Percentiles rank a stretch among this genome's conserved stretches.
Conservation (phyloP, 2,329 filamentous ascomycete genomes). For the Metarhizium album region DNA sequence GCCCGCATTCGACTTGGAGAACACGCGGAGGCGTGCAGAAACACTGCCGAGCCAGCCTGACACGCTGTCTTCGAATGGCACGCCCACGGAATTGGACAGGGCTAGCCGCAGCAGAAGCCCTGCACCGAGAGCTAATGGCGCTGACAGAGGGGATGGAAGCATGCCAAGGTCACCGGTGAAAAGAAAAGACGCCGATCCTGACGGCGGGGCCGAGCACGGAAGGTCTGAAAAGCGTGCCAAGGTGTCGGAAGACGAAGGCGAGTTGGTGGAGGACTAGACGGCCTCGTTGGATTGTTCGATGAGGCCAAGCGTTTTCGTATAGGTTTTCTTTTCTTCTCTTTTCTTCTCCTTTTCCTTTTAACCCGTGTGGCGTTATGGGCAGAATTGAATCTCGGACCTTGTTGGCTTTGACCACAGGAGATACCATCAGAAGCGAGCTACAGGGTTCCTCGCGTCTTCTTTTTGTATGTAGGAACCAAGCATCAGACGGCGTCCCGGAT, state of each 20-base stretch:
- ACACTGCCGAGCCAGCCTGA: slow-evolving; percentile 29
- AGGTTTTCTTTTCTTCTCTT: no score
- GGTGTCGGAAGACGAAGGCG: slow-evolving; percentile 38
- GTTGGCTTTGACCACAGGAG: background rate
- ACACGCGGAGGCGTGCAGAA: slow-evolving; percentile 40
- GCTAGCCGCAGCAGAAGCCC: slow-evolving; percentile 43
- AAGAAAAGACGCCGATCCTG: slow-evolving; percentile 29
- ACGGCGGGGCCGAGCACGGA: slow-evolving; percentile 20
- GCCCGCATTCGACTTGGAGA: slow-evolving; percentile 45
- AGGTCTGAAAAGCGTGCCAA: slow-evolving; percentile 33
- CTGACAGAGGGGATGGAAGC: slow-evolving; percentile 15
- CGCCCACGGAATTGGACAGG: slow-evolving; percentile 36
- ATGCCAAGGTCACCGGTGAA: slow-evolving; percentile 27
- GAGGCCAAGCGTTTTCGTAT: background rate
- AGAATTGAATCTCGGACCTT: background rate
- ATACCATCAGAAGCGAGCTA: background rate
- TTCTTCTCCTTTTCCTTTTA: background rate
- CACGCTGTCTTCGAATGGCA: slow-evolving; percentile 36
- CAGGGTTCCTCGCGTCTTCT: background rate
- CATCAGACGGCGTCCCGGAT: slow-evolving; percentile 5
- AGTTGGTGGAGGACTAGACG: slow-evolving; percentile 27
- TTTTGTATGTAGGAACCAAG: background rate
- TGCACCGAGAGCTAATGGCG: slow-evolving; percentile 27
- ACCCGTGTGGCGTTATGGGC: background rate
- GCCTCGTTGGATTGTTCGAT: background rate